These are phyloP conservation scores for Flueggea neowawraea DNA, from an alignment of 441 rosid genomes.

Conservation along the genomic window DNA sequence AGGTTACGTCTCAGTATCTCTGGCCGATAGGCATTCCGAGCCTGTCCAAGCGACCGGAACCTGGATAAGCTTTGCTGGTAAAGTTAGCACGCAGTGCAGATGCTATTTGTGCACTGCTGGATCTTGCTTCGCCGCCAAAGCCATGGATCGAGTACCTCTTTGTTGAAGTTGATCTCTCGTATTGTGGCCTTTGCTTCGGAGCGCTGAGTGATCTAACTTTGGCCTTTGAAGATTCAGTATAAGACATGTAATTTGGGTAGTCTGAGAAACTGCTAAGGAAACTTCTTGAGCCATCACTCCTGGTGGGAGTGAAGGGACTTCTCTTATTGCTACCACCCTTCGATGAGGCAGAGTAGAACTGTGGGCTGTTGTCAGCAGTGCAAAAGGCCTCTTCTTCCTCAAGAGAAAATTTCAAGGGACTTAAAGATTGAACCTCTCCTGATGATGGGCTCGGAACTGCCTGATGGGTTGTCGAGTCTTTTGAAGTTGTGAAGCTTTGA, in stretches of 20 bases:
- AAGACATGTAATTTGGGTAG: conserved; percentile 91
- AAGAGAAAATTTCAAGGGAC: conserved; percentile 35
- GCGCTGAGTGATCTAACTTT: conserved; percentile 78
- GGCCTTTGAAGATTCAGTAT: conserved; percentile 85
- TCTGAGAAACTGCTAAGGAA: conserved; percentile 46
- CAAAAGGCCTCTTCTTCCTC: conserved; percentile 49
- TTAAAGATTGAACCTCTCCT: conserved; percentile 45
- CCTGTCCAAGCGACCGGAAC: conserved; percentile 87
- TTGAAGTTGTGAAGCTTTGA: conserved; percentile 42
- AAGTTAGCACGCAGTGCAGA: conserved; percentile 56
- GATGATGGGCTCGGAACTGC: conserved; percentile 51
- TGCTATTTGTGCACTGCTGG: conserved; percentile 36
- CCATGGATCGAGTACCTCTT: conserved; percentile 55
- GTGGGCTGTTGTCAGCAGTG: conserved; percentile 80
- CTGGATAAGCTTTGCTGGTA: conserved; percentile 82
- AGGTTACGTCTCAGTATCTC: conserved; percentile 29
- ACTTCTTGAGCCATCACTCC: conserved; percentile 59
- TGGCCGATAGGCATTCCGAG: conserved; percentile 78
- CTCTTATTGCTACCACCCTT: conserved; percentile 42
- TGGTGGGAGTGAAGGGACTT: conserved; percentile 65
- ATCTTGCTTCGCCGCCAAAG: conserved; percentile 41
- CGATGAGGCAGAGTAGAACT: conserved; percentile 62
- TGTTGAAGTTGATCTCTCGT: conserved; percentile 58
- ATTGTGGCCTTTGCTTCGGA: conserved; percentile 73
- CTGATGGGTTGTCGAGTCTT: conserved; percentile 44